Conservation (phyloP, 2,329 filamentous ascomycete genomes). For the Phoma herbarum region DNA sequence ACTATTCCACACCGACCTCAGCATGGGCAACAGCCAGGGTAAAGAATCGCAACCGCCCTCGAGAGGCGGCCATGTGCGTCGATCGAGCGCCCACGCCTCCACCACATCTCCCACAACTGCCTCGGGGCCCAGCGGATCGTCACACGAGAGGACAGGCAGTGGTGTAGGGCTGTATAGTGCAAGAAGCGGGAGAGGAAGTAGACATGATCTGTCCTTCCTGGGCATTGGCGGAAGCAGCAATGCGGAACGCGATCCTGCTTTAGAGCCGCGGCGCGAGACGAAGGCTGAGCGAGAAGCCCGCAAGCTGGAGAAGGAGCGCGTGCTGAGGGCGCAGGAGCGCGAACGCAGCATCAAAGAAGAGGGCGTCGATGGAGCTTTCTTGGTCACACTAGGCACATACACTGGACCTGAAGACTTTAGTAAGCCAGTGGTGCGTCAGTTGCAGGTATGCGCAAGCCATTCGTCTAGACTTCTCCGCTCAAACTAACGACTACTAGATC, state of each 20-base stretch:
- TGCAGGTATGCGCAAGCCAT: constrained; percentile 73
- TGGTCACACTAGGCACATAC: constrained; percentile 94
- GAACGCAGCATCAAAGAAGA: constrained; percentile 92
- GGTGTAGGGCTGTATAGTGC: constrained; percentile 54
- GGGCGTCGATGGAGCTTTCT: constrained; percentile 89
- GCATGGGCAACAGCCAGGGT: constrained; percentile 60
- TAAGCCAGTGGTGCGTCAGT: constrained; percentile 84
- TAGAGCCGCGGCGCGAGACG: constrained; percentile 78
- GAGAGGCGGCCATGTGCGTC: constrained; percentile 46
- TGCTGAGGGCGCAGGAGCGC: constrained; percentile 79
- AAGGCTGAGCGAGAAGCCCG: constrained; percentile 90
- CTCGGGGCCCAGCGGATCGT: constrained; percentile 33
- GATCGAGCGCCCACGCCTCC: constrained; percentile 44
- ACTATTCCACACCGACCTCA: constrained; percentile 16
- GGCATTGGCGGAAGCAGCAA: constrained; percentile 60
- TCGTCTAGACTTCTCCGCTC: constrained; percentile 17
- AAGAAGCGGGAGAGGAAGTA: constrained; percentile 61
- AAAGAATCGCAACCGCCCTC: constrained; percentile 57
- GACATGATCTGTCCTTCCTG: constrained; percentile 68
- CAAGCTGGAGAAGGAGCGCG: constrained; percentile 81
- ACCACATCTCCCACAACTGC: constrained; percentile 41
- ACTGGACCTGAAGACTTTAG: constrained; percentile 92
- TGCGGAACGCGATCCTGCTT: constrained; percentile 59
- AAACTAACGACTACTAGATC: constrained; percentile 67
- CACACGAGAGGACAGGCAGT: constrained; percentile 43